Conservation (phyloP, 139 green algal species). For the Picochlorum sp. region DNA sequence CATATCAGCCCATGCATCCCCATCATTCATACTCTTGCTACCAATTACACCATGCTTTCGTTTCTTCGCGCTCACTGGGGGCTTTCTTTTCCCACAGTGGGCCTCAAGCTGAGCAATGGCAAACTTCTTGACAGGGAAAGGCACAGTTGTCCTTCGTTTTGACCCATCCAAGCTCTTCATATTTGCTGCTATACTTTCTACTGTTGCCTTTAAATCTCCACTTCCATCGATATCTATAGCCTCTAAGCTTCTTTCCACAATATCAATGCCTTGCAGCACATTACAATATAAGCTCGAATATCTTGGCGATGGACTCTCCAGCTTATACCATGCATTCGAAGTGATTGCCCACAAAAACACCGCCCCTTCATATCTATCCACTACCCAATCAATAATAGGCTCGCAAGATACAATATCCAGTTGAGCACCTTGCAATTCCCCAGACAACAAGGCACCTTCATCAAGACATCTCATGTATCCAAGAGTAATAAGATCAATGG, state of each 20-base stretch:
- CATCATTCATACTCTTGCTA: neutral
- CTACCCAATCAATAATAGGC: conserved; percentile 10
- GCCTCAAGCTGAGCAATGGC: neutral
- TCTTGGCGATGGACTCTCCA: neutral
- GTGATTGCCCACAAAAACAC: conserved; percentile 10
- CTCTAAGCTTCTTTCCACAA: neutral
- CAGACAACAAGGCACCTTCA: neutral
- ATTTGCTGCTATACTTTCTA: neutral
- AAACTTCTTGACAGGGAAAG: neutral
- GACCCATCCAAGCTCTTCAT: neutral
- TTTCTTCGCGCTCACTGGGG: neutral
- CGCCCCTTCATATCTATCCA: neutral
- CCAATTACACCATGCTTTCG: neutral
- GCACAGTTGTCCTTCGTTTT: neutral
- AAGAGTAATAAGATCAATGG: neutral
- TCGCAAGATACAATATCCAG: neutral
- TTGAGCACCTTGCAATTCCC: neutral
- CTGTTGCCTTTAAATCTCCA: neutral
- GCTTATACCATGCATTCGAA: conserved; percentile 11
- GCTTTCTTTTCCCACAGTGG: neutral
- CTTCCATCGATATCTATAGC: neutral
- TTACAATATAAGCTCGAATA: neutral
- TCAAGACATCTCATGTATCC: neutral
- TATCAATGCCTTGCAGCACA: neutral
- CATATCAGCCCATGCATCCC: neutral